Conservation (phyloP, 768 basidiomycete species). For the Suillus hirtellus region DNA sequence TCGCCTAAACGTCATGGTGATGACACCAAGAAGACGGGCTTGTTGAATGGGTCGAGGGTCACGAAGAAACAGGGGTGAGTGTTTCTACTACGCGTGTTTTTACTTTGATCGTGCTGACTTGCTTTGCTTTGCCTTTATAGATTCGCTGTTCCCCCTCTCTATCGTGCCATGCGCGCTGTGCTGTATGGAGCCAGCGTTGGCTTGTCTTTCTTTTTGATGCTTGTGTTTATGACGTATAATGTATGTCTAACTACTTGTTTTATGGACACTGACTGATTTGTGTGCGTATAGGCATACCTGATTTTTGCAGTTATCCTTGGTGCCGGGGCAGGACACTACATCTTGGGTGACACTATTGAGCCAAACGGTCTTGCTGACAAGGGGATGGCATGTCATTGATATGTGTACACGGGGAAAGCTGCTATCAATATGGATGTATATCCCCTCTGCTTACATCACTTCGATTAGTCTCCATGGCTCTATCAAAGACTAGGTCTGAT, state of each 20-base stretch:
- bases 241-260: slow-evolving; percentile 43
- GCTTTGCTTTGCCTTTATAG: slow-evolving; percentile 31
- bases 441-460: neutral
- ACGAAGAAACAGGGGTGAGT: slow-evolving; percentile 49
- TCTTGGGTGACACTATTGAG: slow-evolving; percentile 70
- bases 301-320: slow-evolving; percentile 81
- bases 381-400: slow-evolving; percentile 80
- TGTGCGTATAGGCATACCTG: slow-evolving; percentile 68
- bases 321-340: slow-evolving; percentile 79
- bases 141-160: slow-evolving; percentile 47
- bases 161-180: slow-evolving; percentile 59
- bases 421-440: neutral
- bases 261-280: slow-evolving; percentile 2
- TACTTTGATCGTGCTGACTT: neutral
- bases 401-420: neutral
- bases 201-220: slow-evolving; percentile 89
- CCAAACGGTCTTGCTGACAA: slow-evolving; percentile 50
- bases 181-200: slow-evolving; percentile 78
- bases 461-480: neutral
- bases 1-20: slow-evolving; percentile 35
- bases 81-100: neutral
- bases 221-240: slow-evolving; percentile 97
- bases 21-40: slow-evolving; percentile 49
- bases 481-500: neutral
- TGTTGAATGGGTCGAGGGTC: slow-evolving; percentile 49